Conservation (phyloP, 345 rosid species). For the Bruguiera sexangula region DNA sequence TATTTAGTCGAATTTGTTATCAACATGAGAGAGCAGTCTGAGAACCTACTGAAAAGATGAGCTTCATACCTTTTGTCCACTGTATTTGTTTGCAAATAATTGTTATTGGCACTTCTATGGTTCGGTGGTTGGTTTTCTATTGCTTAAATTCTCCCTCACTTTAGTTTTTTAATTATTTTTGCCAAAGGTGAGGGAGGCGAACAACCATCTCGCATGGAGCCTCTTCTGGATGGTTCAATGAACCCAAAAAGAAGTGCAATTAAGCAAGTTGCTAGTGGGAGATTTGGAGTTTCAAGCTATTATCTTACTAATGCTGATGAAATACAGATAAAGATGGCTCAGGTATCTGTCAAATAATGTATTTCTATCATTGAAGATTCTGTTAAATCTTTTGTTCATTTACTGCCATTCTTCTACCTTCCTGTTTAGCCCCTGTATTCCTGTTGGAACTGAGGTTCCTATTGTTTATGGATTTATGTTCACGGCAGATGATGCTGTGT, state of each 20-base stretch:
- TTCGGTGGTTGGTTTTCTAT: no score
- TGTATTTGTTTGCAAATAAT: no score
- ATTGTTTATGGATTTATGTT: conserved; percentile 51
- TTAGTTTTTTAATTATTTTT: neutral
- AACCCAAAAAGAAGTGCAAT: conserved; percentile 96
- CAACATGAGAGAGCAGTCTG: no score
- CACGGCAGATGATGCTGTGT: conserved; percentile 57
- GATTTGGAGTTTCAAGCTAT: conserved; percentile 99
- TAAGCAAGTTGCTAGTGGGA: conserved; percentile 98
- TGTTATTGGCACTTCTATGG: no score
- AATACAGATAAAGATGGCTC: conserved; percentile 98
- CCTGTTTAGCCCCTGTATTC: conserved; percentile 33
- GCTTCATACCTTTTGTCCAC: no score
- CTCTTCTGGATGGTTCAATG: conserved; percentile 82
- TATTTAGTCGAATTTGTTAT: no score
- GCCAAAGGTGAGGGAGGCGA: conserved; percentile 97
- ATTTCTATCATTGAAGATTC: neutral
- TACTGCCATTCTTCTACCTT: conserved; percentile 19
- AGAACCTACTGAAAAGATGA: no score
- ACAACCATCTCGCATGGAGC: conserved; percentile 91
- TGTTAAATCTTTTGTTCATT: neutral
- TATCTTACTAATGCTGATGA: conserved; percentile 98
- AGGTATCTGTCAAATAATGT: conserved; percentile 48
- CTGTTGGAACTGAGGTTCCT: conserved; percentile 43
- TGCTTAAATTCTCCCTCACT: neutral